These are phyloP conservation scores for Serendipita sp. DNA, from an alignment of 768 basidiomycete genomes.

Conservation along the genomic window DNA sequence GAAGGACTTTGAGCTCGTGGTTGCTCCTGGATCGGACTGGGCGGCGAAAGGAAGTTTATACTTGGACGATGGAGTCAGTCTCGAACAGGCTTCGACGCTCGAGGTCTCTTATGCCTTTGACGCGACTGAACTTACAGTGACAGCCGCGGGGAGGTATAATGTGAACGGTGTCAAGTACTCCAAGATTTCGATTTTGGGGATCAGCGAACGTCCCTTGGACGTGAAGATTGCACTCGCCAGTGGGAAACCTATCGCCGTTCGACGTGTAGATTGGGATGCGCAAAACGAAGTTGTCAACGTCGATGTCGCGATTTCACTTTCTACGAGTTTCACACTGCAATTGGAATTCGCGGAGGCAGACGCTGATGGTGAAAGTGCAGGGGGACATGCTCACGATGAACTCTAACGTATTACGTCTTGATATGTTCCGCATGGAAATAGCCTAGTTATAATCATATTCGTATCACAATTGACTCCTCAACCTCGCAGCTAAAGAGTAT, in stretches of 20 bases:
- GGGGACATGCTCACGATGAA: neutral
- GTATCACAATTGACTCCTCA: neutral
- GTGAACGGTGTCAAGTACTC: neutral
- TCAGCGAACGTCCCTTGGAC: neutral
- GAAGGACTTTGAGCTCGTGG: conserved; percentile 43
- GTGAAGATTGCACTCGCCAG: conserved; percentile 11
- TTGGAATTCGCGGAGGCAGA: neutral
- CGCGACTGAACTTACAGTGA: neutral
- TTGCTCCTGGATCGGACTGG: conserved; percentile 40
- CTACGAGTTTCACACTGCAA: conserved; percentile 20
- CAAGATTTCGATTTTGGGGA: neutral
- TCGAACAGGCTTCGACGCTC: neutral
- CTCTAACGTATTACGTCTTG: neutral
- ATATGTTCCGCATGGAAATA: neutral
- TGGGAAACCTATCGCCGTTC: conserved; percentile 12
- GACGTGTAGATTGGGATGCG: conserved; percentile 14
- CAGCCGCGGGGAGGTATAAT: neutral
- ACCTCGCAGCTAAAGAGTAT: neutral
- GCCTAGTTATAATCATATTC: neutral
- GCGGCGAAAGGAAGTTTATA: conserved; percentile 38
- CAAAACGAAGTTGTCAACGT: conserved; percentile 30
- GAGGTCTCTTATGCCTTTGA: neutral
- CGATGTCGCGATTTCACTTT: conserved; percentile 23
- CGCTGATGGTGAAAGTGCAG: neutral
- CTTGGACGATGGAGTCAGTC: conserved; percentile 38